These are phyloP conservation scores for Dictyostelium brefeldianum DNA, from an alignment of 78 protist genomes.

Conservation along the genomic window DNA sequence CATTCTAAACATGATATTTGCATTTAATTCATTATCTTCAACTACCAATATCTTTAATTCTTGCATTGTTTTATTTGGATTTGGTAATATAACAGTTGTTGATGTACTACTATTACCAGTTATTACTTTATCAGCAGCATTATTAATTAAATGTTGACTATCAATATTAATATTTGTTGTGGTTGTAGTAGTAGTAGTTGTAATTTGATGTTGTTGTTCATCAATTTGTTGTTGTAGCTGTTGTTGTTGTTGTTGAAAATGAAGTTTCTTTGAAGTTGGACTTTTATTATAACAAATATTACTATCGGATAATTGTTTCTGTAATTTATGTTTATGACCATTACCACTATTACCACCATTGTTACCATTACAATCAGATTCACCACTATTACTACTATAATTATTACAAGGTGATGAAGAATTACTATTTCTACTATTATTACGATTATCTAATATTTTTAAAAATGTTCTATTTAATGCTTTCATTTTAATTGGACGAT, in stretches of 20 bases:
- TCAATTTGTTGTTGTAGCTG: not conserved
- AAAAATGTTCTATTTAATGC: conserved; percentile 8
- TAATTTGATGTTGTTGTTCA: not conserved
- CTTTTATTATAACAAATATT: conserved; percentile 3
- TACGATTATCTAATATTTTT: conserved; percentile 3
- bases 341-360: not conserved
- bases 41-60: conserved; percentile 22
- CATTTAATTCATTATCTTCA: conserved; percentile 59
- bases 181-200: not conserved
- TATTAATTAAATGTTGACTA: no score
- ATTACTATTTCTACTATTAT: not conserved
- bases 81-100: not conserved
- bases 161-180: not conserved
- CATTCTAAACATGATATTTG: conserved; percentile 57
- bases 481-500: conserved; percentile 30
- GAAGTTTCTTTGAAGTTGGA: not conserved
- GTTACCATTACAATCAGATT: not conserved
- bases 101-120: not conserved
- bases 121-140: not conserved
- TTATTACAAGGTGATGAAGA: not conserved
- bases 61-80: not conserved
- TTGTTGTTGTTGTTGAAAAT: not conserved
- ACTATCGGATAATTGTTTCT: conserved; percentile 19
- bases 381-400: not conserved
- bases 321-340: not conserved